Conservation (phyloP, 192 early-diverging fungal species). For the Linnemannia schmuckeri region DNA sequence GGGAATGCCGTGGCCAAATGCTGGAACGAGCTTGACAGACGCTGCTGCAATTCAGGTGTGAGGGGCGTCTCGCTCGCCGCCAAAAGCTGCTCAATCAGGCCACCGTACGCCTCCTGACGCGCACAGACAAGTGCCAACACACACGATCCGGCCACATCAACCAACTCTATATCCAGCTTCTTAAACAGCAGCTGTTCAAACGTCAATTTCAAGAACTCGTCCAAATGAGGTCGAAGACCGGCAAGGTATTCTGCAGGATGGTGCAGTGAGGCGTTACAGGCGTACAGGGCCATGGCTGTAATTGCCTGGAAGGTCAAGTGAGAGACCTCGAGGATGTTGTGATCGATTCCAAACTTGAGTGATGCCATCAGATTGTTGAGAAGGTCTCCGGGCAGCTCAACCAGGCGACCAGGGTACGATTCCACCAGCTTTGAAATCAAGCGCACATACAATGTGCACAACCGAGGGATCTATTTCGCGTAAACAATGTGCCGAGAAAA, state of each 20-base stretch:
- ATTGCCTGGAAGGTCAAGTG: conserved; percentile 74
- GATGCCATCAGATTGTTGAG: conserved; percentile 70
- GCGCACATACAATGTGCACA: conserved; percentile 77
- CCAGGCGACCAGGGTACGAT: conserved; percentile 73
- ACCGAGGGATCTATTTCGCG: conserved; percentile 63
- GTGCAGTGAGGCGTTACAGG: conserved; percentile 59
- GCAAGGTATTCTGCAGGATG: conserved; percentile 32
- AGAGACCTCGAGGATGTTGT: conserved; percentile 71
- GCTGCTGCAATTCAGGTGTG: conserved; percentile 58
- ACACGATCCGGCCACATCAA: conserved; percentile 72
- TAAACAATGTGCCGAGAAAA: conserved; percentile 6
- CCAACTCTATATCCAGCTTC: conserved; percentile 70
- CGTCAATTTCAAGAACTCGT: conserved; percentile 65
- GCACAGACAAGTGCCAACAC: conserved; percentile 70
- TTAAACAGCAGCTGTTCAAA: conserved; percentile 73
- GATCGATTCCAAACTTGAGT: conserved; percentile 73
- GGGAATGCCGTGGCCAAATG: conserved; percentile 60
- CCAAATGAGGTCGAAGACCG: conserved; percentile 49
- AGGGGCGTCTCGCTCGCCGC: conserved; percentile 57
- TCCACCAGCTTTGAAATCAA: conserved; percentile 73
- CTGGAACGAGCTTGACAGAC: conserved; percentile 61
- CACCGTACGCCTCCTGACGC: conserved; percentile 64
- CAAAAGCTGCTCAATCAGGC: conserved; percentile 66
- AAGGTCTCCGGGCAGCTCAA: conserved; percentile 60
- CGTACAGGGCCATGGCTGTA: conserved; percentile 68